These are phyloP conservation scores for Hypoxylon rubiginosum DNA, from an alignment of 2,329 filamentous ascomycete genomes.

Conservation along the genomic window DNA sequence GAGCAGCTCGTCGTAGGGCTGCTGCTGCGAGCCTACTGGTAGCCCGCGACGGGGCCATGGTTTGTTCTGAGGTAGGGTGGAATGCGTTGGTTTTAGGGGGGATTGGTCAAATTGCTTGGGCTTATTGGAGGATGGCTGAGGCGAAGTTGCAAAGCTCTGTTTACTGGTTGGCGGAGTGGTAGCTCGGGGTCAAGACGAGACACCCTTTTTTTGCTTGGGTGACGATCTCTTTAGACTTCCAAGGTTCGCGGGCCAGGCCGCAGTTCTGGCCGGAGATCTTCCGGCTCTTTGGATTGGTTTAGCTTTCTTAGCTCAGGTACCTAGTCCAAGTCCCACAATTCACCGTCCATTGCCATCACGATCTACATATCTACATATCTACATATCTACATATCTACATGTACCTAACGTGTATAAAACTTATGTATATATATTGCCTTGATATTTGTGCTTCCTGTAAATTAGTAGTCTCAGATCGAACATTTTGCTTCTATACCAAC, in stretches of 20 bases:
- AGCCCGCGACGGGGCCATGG: conserved; percentile 49
- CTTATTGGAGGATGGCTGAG: background rate
- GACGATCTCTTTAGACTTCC: conserved; percentile 27
- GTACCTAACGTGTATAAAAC: no score
- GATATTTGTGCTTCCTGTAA: no score
- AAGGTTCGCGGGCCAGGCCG: conserved; percentile 1
- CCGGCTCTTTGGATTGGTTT: conserved; percentile 13
- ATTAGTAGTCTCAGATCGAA: no score
- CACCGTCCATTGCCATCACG: background rate
- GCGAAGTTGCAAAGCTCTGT: background rate
- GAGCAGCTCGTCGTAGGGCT: conserved; percentile 18
- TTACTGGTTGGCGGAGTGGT: background rate
- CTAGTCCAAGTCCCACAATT: conserved; percentile 1
- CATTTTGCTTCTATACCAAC: no score
- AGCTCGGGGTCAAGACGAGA: no score
- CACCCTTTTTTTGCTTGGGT: background rate
- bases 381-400: background rate
- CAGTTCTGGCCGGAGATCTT: conserved; percentile 33
- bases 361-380: background rate
- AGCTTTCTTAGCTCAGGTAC: no score
- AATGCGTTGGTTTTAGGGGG: background rate
- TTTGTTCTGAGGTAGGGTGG: background rate
- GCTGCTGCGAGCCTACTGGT: conserved; percentile 33
- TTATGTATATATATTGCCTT: background rate
- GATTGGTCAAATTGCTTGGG: background rate